phyloP scores from a whole-genome alignment of 1,284 basidiomycete species.

The Thecaphora thlaspeos region DNA sequence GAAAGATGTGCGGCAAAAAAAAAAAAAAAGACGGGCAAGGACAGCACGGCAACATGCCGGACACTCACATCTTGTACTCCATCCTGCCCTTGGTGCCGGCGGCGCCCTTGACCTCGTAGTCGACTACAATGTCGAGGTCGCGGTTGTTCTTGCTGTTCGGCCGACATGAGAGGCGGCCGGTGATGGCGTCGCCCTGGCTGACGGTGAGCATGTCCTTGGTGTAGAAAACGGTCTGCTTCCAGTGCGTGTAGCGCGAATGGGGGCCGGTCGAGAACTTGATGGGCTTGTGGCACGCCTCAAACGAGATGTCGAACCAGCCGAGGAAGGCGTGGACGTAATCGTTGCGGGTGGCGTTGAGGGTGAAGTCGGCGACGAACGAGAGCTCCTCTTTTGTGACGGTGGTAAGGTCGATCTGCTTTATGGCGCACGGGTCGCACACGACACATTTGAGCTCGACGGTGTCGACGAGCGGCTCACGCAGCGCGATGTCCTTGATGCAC shows the following conservation, averaged over 20 bases:
- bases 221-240: slow-evolving; percentile 59
- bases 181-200: slow-evolving; percentile 47
- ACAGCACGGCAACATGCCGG: slow-evolving; percentile 1
- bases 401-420: slow-evolving; percentile 71
- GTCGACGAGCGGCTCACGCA: slow-evolving; percentile 94
- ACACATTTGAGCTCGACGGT: slow-evolving; percentile 67
- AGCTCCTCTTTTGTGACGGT: slow-evolving; percentile 96
- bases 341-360: slow-evolving; percentile 78
- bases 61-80: slow-evolving; percentile 54
- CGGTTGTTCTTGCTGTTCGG: slow-evolving; percentile 55
- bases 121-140: slow-evolving; percentile 54
- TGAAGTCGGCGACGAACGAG: slow-evolving; percentile 78
- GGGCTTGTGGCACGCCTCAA: slow-evolving; percentile 94
- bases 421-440: slow-evolving; percentile 54
- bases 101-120: slow-evolving; percentile 44
- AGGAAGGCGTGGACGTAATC: slow-evolving; percentile 98
- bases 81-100: slow-evolving; percentile 34
- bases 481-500: slow-evolving; percentile 98
- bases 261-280: slow-evolving; percentile 64
- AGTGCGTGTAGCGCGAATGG: slow-evolving; percentile 57
- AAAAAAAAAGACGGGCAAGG: not conserved
- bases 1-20: not conserved
- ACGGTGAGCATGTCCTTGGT: slow-evolving; percentile 52
- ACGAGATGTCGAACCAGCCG: slow-evolving; percentile 97
- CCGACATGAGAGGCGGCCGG: slow-evolving; percentile 43